phyloP scores from a whole-genome alignment of 164 flowering plant genomes.

The Nymphaea colorata region DNA sequence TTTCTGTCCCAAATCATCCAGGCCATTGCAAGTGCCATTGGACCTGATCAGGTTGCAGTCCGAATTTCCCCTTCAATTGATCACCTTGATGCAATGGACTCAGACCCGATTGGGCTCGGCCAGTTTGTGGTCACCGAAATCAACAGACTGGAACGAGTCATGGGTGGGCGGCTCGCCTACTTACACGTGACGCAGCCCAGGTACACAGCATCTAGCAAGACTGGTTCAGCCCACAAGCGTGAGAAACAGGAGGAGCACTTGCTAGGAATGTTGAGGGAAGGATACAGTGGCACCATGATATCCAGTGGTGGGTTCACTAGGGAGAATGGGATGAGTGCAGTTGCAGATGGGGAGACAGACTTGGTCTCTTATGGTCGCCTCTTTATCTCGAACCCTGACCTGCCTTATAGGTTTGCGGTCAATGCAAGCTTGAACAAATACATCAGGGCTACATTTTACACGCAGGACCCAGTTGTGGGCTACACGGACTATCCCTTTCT shows the following conservation, averaged over 20 bases:
- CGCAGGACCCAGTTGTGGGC: constrained; percentile 27
- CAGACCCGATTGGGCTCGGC: constrained; percentile 22
- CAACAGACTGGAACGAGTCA: constrained; percentile 13
- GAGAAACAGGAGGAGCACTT: constrained; percentile 13
- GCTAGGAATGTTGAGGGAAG: constrained; percentile 14
- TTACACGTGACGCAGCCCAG: constrained; percentile 30
- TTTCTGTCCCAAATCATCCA: constrained; percentile 14
- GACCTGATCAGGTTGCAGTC: constrained; percentile 25
- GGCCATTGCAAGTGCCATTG: constrained; percentile 24
- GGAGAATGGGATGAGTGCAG: constrained; percentile 23
- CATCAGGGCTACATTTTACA: constrained; percentile 24
- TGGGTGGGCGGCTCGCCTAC: constrained; percentile 17
- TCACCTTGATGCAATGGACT: constrained; percentile 26
- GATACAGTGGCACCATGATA: constrained; percentile 22
- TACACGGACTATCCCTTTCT: constrained; percentile 35
- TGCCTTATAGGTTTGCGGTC: constrained; percentile 17
- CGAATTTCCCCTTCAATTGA: constrained; percentile 29
- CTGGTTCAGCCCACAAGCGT: constrained; percentile 15
- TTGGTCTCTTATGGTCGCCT: constrained; percentile 26
- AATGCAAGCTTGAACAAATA: constrained; percentile 25
- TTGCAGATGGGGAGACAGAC: constrained; percentile 28
- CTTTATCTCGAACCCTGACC: constrained; percentile 35
- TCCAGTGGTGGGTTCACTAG: constrained; percentile 33
- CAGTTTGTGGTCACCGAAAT: constrained; percentile 15
- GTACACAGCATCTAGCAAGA: constrained; percentile 23